These are phyloP conservation scores for Saprolegnia diclina DNA, from an alignment of 352 stramenopile genomes.

Conservation along the genomic window DNA sequence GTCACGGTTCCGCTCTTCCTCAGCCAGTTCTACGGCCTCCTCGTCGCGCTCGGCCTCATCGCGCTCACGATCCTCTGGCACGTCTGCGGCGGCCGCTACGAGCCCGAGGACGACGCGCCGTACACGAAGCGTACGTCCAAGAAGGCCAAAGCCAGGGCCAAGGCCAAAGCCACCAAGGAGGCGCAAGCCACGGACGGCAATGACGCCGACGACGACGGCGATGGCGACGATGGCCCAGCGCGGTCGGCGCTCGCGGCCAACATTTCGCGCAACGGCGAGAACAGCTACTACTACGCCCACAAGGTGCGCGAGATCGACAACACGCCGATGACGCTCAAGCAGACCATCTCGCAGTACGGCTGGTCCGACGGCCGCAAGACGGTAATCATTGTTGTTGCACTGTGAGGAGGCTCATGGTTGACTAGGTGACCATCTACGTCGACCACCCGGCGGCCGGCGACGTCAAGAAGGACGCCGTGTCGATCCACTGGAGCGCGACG, in stretches of 20 bases:
- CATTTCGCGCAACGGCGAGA: slow-evolving; percentile 55
- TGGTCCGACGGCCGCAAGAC: slow-evolving; percentile 71
- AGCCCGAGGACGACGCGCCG: slow-evolving; percentile 4
- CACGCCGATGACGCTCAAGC: slow-evolving; percentile 34
- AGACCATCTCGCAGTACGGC: slow-evolving; percentile 64
- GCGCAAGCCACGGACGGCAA: slow-evolving; percentile 20
- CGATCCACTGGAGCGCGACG: slow-evolving; percentile 74
- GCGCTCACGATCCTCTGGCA: slow-evolving; percentile 28
- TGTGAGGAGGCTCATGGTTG: neutral
- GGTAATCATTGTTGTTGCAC: slow-evolving; percentile 30
- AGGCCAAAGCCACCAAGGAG: slow-evolving; percentile 10
- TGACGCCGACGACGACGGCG: slow-evolving; percentile 13
- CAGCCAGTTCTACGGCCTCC: slow-evolving; percentile 33
- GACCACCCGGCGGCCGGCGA: slow-evolving; percentile 47
- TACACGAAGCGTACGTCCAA: slow-evolving; percentile 34
- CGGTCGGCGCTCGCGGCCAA: slow-evolving; percentile 54
- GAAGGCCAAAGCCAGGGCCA: neutral
- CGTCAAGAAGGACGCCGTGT: slow-evolving; percentile 54
- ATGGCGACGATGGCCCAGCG: slow-evolving; percentile 27
- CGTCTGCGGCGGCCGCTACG: slow-evolving; percentile 8
- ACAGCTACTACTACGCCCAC: slow-evolving; percentile 85
- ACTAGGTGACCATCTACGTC: slow-evolving; percentile 57
- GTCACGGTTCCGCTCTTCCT: slow-evolving; percentile 40
- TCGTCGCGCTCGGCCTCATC: slow-evolving; percentile 39
- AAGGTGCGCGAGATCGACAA: slow-evolving; percentile 31